Base-by-base conservation (phyloP, 2,329 filamentous ascomycete genomes). In the Pezicula radicicola region DNA sequence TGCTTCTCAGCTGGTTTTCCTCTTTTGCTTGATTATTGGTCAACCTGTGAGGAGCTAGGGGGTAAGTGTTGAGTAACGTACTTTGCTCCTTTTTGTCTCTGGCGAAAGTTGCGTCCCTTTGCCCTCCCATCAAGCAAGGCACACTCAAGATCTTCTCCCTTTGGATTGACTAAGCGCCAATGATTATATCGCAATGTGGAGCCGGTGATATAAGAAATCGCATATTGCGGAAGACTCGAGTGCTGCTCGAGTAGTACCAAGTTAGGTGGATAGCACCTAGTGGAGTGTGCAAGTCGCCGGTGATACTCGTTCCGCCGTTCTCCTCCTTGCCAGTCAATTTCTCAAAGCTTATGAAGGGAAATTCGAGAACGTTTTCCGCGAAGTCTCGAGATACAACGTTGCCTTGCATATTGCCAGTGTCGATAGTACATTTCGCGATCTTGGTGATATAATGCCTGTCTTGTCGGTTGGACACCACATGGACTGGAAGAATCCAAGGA, bases 301-400 rank as follows among this genome's bases (percentile, higher is more conserved):
- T 51, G 3, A 41, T 39, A 10, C 44, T 41, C 3, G 35, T 41
- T 8, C 48, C 52, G 25, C 37, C 13, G 15, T 35, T 41, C 5
- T 15, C 39, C n/a, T 50, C 44, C 2, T 15, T 21, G 4, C 36
- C n/a, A 21, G 33, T 47, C 16, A 54, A 18, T 2, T 19, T 5
- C 33, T 27, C 6, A 27, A 54, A 54, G 6, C 48, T 48, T 2
- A 39, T 25, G 21, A 39, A 44, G 2, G 15, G 9, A 25, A 28
- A 51, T 7, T 48, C 52, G n/a, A 54, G 25, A 3, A 41, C 39
- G 3, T 40, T 46, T 3, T 50, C 9, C 4, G 44, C 36, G n/a
- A 54, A 54, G 4, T 48, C 52, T 18, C 41, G 46, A 3, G 52
- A 54, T 7, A 54, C 35, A 16, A 54, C 19, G 35, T 54, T 54